Percentiles rank a stretch among this genome's conserved stretches.
These are phyloP conservation scores for Saccharomyces eubayanus DNA, from an alignment of 805 yeast genomes.

Conservation along the genomic window DNA sequence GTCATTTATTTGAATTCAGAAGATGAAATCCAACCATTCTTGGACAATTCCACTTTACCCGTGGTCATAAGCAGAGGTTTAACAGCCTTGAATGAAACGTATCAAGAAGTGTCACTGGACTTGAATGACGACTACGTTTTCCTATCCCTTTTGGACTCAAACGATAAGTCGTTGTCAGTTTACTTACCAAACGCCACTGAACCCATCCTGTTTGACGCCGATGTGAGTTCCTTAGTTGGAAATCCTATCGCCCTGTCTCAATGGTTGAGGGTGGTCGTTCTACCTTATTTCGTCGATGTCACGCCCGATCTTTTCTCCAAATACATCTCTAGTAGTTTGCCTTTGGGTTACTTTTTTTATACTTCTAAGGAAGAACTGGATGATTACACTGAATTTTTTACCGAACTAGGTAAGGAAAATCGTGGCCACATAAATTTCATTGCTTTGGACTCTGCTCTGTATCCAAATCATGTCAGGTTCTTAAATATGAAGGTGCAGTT, in stretches of 20 bases:
- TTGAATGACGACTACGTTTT: slow-evolving; percentile 61
- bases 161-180: slow-evolving; percentile 23
- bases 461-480: slow-evolving; percentile 79
- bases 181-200: slow-evolving; percentile 27
- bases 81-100: slow-evolving; percentile 43
- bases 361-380: slow-evolving; percentile 54
- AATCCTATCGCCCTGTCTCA: slow-evolving; percentile 2
- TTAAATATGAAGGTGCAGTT: slow-evolving; percentile 76
- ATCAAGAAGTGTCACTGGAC: slow-evolving; percentile 48
- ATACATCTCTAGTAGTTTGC: slow-evolving; percentile 65
- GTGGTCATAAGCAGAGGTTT: slow-evolving; percentile 48
- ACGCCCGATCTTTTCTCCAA: slow-evolving; percentile 67
- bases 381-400: slow-evolving; percentile 43
- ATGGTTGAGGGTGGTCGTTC: slow-evolving; percentile 45
- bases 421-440: slow-evolving; percentile 82
- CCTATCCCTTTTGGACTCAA: slow-evolving; percentile 30
- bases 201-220: slow-evolving; percentile 17
- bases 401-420: slow-evolving; percentile 59
- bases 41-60: slow-evolving; percentile 21
- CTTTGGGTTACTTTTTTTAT: slow-evolving; percentile 86
- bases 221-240: slow-evolving; percentile 16
- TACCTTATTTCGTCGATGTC: slow-evolving; percentile 84
- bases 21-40: slow-evolving; percentile 30
- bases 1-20: slow-evolving; percentile 44
- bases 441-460: slow-evolving; percentile 73